Base-by-base conservation (phyloP, 768 basidiomycete genomes). In the Arthromyces matolae region DNA sequence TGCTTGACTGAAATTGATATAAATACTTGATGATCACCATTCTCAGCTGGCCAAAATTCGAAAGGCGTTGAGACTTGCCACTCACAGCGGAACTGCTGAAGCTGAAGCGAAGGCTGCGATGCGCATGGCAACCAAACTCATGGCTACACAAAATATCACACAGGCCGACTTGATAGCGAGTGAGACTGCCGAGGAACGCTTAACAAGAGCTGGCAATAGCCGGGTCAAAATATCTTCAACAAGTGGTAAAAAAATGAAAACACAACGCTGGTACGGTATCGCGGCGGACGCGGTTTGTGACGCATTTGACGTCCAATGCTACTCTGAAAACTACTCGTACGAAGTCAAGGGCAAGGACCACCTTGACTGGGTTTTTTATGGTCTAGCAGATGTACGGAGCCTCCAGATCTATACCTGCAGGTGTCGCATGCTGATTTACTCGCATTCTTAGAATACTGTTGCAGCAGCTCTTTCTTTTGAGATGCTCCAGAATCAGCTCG, bases 401-500 rank as follows among this genome's bases (percentile, higher is more conserved):
- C 29, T 5, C 7, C n/a, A n/a, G n/a, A n/a, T 32, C 8, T 3
- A 8, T 33, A 3, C 8, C 6, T 16, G 16, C 18, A 9, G 14
- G 6, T n/a, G 14, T 25, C 19, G 24, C 24, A 13, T 33, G 32
- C 38, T 39, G 38, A 31, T 18, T 34, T 3, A 16, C 24, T 12
- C 20, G 28, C 10, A 20, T 5, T 28, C 32, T 23, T 31, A 49
- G 48, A 51, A 51, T 27, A 51, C 50, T 14, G 50, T 45, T 12
- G 50, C 43, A 18, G 50, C 44, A n/a, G 43, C 50, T 7, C 33
- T 45, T 20, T 37, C 44, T 14, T 51, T 51, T 19, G 50, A 45
- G 16, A 51, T 51, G 44, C 25, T 51, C 7, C 39, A 51, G 28
- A 45, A 51, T 36, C 50, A 51, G 22, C 40, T 45, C n/a, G 50